phyloP scores from a whole-genome alignment of 768 basidiomycete species.

The Rhodocollybia butyracea region DNA sequence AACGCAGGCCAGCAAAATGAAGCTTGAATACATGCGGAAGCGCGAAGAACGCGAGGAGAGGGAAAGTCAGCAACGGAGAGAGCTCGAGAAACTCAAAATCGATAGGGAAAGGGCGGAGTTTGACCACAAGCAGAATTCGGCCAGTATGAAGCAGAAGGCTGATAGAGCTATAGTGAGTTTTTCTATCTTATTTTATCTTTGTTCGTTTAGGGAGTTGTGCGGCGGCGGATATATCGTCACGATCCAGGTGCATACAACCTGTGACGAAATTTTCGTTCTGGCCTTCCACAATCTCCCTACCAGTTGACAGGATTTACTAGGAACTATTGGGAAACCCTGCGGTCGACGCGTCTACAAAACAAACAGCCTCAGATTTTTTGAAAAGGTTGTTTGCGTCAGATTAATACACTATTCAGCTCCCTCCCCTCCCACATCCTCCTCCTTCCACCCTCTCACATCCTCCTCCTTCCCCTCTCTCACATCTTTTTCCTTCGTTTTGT shows the following conservation, averaged over 20 bases:
- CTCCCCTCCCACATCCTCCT: constrained; percentile 4
- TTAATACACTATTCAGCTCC: constrained; percentile 11
- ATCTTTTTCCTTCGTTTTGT: no score
- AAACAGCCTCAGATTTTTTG: constrained; percentile 68
- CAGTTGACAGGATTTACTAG: constrained; percentile 18
- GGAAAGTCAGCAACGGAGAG: constrained; percentile 48
- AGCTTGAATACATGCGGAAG: constrained; percentile 64
- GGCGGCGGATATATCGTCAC: no score
- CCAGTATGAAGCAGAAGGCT: constrained; percentile 55
- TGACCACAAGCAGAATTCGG: constrained; percentile 49
- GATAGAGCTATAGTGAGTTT: constrained; percentile 57
- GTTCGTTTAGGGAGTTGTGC: no score
- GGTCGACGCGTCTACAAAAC: constrained; percentile 58
- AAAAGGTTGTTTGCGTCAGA: constrained; percentile 58
- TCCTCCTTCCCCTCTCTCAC: no score
- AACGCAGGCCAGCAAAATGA: constrained; percentile 65
- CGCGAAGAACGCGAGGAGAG: constrained; percentile 69
- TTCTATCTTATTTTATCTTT: not conserved
- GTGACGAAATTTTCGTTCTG: no score
- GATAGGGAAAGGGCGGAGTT: constrained; percentile 58
- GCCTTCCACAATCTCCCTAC: no score
- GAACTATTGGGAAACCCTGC: constrained; percentile 58
- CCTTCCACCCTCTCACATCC: no score
- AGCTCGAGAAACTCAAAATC: constrained; percentile 48
- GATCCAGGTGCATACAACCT: no score